Evolutionary conservation across 108 stramenopile genomes (phyloP).

Genomic region (Aurantiochytrium sp.): DNA sequence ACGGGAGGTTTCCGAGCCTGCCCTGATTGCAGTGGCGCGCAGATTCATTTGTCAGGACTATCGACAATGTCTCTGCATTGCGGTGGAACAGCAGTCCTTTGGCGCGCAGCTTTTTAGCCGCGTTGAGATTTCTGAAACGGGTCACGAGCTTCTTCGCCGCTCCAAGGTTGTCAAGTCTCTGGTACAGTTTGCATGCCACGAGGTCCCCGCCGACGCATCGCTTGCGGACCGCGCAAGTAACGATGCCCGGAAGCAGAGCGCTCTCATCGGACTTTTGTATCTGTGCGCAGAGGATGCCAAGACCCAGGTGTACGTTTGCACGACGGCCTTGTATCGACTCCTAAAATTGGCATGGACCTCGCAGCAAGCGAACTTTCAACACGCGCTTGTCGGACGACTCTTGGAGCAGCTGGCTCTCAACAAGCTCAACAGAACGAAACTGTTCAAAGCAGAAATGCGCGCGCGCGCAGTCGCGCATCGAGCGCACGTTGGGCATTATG

Average conservation of each 20-base stretch:
- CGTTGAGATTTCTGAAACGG: not conserved
- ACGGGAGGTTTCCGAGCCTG: not conserved
- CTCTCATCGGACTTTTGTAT: not conserved
- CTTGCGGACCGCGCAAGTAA: not conserved
- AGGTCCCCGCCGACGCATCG: not conserved
- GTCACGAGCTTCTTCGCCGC: not conserved
- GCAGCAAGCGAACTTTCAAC: not conserved
- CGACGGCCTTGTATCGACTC: not conserved
- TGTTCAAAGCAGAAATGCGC: conserved; percentile 2
- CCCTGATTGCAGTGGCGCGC: not conserved
- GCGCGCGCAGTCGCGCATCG: not conserved
- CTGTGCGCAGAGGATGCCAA: not conserved
- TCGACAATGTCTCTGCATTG: not conserved
- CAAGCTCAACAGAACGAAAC: not conserved
- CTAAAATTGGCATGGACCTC: not conserved
- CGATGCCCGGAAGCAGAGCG: not conserved
- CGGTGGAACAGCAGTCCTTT: not conserved
- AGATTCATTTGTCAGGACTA: conserved; percentile 14
- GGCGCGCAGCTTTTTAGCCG: not conserved
- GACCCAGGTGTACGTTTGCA: not conserved
- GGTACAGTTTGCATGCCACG: not conserved
- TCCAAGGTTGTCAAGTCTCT: not conserved
- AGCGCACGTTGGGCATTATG: not conserved
- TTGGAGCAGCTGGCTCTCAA: not conserved
- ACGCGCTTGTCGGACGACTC: not conserved